Evolutionary conservation across 805 yeast species (phyloP).

Genomic region (Yarrowia sp.): DNA sequence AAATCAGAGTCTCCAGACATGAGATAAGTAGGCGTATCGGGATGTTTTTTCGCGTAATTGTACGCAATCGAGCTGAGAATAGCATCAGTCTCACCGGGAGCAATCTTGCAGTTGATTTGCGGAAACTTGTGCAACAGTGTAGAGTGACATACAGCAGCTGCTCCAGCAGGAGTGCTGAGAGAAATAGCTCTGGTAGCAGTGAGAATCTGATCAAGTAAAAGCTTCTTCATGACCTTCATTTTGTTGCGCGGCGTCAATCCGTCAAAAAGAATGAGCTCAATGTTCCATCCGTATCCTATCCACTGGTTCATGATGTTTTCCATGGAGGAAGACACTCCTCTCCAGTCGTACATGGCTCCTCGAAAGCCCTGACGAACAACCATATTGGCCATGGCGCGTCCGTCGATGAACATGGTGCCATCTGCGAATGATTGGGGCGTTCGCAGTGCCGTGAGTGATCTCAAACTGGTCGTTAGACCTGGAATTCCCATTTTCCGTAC

Average conservation of each 20-base stretch:
- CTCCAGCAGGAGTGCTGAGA: not conserved
- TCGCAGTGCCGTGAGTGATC: not conserved
- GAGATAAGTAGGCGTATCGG: not conserved
- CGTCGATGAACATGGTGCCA: conserved; percentile 16
- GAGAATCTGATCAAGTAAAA: not conserved
- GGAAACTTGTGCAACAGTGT: not conserved
- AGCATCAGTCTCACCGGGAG: not conserved
- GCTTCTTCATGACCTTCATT: not conserved
- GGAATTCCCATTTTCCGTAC: not conserved
- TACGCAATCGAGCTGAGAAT: not conserved
- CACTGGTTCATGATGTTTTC: not conserved
- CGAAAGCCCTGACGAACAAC: not conserved
- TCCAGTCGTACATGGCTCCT: conserved; percentile 2
- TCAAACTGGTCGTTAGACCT: not conserved
- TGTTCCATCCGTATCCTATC: not conserved
- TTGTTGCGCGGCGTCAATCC: not conserved
- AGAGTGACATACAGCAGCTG: not conserved
- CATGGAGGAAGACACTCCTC: not conserved
- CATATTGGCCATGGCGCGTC: not conserved
- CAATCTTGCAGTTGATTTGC: not conserved
- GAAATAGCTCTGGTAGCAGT: not conserved
- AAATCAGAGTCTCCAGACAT: not conserved
- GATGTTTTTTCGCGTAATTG: not conserved
- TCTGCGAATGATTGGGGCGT: not conserved
- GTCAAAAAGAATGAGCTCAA: not conserved